Evolutionary conservation across 2,329 filamentous ascomycete genomes (phyloP), one percentile per base, ranked within the genome.

Genomic region (Colletotrichum sidae): DNA sequence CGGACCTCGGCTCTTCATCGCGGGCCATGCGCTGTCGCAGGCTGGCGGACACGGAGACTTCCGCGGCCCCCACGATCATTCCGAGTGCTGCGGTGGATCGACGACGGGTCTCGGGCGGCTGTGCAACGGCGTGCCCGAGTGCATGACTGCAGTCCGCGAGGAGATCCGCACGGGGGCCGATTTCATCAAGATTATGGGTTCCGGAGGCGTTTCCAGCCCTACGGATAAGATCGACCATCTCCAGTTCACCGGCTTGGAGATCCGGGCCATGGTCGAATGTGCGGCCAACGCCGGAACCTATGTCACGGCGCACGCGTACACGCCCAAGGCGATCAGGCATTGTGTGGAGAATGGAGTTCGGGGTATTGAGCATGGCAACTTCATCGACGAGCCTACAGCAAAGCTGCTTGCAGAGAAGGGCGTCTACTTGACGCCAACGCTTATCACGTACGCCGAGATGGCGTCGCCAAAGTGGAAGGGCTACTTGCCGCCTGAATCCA

Each of bases 151-250:
- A 6, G 80, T 82, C 0, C 79, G 87, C 3, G 85, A 88, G 56
- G 82, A 88, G 71, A 72, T 90, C 1, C 78, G 86, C 9, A 78
- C 75, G 11, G 87, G 87, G 2, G 83, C 85, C 1, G 84, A 89
- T 70, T 88, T 89, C 68, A 81, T 90, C 73, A 89, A 89, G 73
- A 86, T 90, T 67, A 88, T 88, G 85, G 79, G 78, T 1, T 81
- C 81, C 6, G 86, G 87, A 1, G 87, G 87, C 12, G 86, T 89
- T 1, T 80, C 83, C 0, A 84, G 79, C 12, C 85, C 85, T 0
- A 87, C 85, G 0, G 87, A 89, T 69, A 77, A 76, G 51, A 75
- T 89, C 12, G 80, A 83, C 8, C 80, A 83, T 69, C 74, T 84
- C 6, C 87, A 89, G 71, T 89, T 88, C 74, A 85, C 85, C 0